Evolutionary conservation across 2,329 filamentous ascomycete species (phyloP), one percentile per base, ranked within the genome.

Genomic region (Epichloe bromicola): DNA sequence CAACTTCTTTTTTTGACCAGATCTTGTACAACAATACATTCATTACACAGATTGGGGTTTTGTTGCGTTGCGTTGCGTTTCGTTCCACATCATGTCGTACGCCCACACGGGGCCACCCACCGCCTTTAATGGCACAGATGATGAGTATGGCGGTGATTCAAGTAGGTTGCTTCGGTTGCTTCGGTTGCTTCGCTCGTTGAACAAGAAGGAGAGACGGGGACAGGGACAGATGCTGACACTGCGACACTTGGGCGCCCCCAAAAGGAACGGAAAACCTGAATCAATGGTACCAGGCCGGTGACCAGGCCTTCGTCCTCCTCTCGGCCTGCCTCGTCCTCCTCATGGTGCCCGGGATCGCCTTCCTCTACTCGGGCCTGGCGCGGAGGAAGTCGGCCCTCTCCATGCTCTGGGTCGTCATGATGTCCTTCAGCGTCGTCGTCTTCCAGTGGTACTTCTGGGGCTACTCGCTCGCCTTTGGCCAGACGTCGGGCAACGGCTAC

Each of bases 381-480:
- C 85, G 93, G 58, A 82, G 93, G 75, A 98, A 98, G 75, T 97
- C 93, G 5, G 93, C 93, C 33, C 79, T 98, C 42, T 95, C 89
- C 57, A 85, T 97, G 75, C 93, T 98, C 63, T 97, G 90, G 88
- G 89, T 91, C 14, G 89, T 86, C 71, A 94, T 98, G 87, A 91
- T 86, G 67, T 93, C 89, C 45, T 86, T 86, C 65, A 90, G 87
- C 46, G 83, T 97, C 64, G 78, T 96, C 66, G 85, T 87, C 51
- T 96, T 98, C 74, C 93, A 98, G 73, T 98, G 93, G 93, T 97
- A 96, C 65, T 96, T 98, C 69, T 97, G 93, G 91, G 93, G 93
- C 38, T 98, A 95, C 70, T 95, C 91, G 14, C 76, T 98, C 55
- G 90, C 91, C 49, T 96, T 97, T 70, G 93, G 86, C 63, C 75